Conservation (phyloP, 2,329 filamentous ascomycete genomes). For the Orbilia quercus region DNA sequence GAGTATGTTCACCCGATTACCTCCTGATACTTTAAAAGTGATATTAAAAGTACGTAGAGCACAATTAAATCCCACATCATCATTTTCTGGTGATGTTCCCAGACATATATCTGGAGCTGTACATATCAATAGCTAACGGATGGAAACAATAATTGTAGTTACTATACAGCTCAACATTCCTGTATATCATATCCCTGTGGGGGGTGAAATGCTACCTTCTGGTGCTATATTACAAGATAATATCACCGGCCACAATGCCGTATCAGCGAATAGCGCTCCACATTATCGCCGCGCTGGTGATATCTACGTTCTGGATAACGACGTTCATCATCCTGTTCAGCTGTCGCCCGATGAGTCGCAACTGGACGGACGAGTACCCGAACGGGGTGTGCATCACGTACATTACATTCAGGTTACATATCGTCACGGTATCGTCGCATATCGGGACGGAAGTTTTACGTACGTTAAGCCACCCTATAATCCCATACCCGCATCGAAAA, state of each 20-base stretch:
- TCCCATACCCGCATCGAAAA: no score
- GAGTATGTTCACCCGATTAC: not conserved
- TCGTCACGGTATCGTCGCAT: conserved; percentile 25
- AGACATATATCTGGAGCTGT: no score
- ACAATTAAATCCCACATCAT: no score
- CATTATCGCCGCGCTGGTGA: conserved; percentile 29
- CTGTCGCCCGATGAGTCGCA: conserved; percentile 28
- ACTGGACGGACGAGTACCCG: conserved; percentile 25
- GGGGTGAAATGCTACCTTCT: conserved; percentile 37
- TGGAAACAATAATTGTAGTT: conserved; percentile 2
- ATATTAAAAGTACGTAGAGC: conserved; percentile 10
- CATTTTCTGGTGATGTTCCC: no score
- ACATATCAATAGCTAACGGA: no score
- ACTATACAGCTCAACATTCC: conserved; percentile 20
- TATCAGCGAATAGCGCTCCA: conserved; percentile 31
- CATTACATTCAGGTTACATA: conserved; percentile 25
- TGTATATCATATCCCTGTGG: conserved; percentile 26
- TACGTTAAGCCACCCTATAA: conserved; percentile 1
- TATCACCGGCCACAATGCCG: conserved; percentile 41
- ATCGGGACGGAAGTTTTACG: conserved; percentile 32
- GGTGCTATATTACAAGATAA: conserved; percentile 31
- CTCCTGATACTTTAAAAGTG: not conserved
- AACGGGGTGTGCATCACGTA: conserved; percentile 19
- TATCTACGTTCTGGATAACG: conserved; percentile 5
- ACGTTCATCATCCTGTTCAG: conserved; percentile 24